These are phyloP conservation scores for Hyphodiscus hymeniophilus DNA, from an alignment of 495 filamentous ascomycete genomes.

Conservation along the genomic window DNA sequence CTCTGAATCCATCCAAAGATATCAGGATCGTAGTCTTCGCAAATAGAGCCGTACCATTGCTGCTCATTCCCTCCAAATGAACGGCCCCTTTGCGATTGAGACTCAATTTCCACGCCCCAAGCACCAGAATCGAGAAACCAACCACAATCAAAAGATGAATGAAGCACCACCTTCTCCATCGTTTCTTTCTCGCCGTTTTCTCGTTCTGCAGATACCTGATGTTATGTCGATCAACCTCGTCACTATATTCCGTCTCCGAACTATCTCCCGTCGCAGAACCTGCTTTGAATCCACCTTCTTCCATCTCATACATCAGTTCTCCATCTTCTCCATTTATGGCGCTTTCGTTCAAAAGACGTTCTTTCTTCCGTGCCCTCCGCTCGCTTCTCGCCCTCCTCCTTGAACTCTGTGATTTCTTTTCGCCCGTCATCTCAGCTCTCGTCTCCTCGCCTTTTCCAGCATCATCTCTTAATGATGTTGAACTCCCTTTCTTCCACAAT, in stretches of 20 bases:
- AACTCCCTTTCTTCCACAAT: slow-evolving; percentile 26
- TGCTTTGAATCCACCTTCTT: slow-evolving; percentile 66
- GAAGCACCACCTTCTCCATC: slow-evolving; percentile 42
- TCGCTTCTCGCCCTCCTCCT: neutral
- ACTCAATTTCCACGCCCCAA: slow-evolving; percentile 42
- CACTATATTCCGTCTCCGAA: slow-evolving; percentile 43
- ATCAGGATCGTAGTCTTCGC: slow-evolving; percentile 88
- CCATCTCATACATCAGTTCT: slow-evolving; percentile 81
- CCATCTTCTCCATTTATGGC: slow-evolving; percentile 56
- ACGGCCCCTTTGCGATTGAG: slow-evolving; percentile 25
- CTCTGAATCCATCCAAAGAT: slow-evolving; percentile 94
- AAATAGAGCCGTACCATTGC: slow-evolving; percentile 80
- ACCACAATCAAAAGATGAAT: slow-evolving; percentile 43
- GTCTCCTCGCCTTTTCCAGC: neutral
- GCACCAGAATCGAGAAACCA: slow-evolving; percentile 40
- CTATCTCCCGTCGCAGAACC: slow-evolving; percentile 46
- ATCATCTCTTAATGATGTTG: slow-evolving; percentile 7
- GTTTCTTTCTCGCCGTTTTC: slow-evolving; percentile 33
- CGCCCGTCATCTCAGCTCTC: slow-evolving; percentile 45
- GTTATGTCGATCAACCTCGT: slow-evolving; percentile 41
- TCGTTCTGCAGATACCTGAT: slow-evolving; percentile 35
- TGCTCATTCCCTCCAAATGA: slow-evolving; percentile 29
- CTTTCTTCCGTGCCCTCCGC: slow-evolving; percentile 30
- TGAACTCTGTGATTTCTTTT: slow-evolving; percentile 24
- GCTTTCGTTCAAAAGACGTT: slow-evolving; percentile 37